Base-by-base conservation (phyloP, 169 alveolate species). In the Plasmodium berghei region DNA sequence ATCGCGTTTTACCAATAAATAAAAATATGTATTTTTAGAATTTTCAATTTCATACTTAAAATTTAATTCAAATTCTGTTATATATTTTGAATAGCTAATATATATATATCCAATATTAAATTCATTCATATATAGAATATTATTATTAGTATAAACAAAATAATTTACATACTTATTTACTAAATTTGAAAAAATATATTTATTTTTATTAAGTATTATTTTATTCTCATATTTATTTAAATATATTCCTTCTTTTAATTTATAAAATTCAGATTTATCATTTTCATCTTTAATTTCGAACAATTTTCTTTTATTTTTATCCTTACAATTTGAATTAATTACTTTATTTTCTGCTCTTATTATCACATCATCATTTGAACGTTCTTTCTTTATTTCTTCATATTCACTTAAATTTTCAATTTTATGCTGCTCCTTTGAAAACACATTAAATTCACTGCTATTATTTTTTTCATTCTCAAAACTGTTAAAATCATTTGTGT, bases 181-280 rank as follows among this genome's bases (percentile, higher is more conserved):
- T 10, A 62, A 56, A 8, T 34, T 80, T 22, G 22, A 18, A 66
- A 52, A 40, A 24, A 61, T n/a, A 55, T 64, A 56, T 54, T 59
- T 80, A 45, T 67, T 69, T 28, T 48, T 61, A 61, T 80, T 80
- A 20, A 4, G 16, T 0, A 67, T 20, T 34, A 80, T 80, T 80
- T 62, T 80, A 48, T 80, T 80, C 18, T 40, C 28, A 45, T 67
- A 80, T 55, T 80, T 14, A 48, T 55, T 66, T 24, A 80, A 45
- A 26, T 80, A 80, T 59, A 80, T 26, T 14, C 90, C 83, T 8
- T 80, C 24, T 64, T 80, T 80, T 59, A 80, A 56, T 56, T 54
- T 80, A 59, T 42, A 80, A 67, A 55, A 54, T 67, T 52, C 3
- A 40, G 48, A n/a, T 42, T 54, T 61, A 24, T 75, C 74, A 24